A percentile compares a stretch with the other conserved stretches of the same genome.
Conservation (phyloP, 148 eudicot genomes). For the Rhododendron kiyosumense region DNA sequence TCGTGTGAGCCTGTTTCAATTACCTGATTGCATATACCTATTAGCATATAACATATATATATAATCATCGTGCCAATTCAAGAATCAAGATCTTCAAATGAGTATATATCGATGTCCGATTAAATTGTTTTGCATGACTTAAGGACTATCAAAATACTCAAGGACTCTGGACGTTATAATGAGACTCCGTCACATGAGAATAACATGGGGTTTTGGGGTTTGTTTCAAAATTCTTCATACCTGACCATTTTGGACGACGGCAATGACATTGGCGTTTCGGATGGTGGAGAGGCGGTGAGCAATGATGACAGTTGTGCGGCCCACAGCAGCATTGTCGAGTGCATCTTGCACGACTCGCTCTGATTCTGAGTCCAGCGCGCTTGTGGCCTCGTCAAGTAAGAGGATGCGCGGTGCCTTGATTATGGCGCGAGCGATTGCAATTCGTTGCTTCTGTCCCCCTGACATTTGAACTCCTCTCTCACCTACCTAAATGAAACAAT, state of each 20-base stretch:
- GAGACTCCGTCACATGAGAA: not conserved
- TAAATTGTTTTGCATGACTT: too few relatives aligned
- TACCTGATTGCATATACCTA: not conserved
- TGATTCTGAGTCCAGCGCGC: not conserved
- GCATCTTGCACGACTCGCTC: not conserved
- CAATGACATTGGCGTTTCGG: not conserved
- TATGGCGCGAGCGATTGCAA: not conserved
- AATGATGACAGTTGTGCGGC: not conserved
- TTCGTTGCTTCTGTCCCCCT: not conserved
- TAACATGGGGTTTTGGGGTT: not conserved
- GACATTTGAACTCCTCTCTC: constrained; percentile 4
- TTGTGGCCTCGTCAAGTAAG: not conserved
- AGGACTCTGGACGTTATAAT: not conserved
- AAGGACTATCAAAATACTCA: too few relatives aligned
- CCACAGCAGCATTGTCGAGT: not conserved
- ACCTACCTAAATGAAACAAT: not conserved
- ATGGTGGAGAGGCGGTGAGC: not conserved
- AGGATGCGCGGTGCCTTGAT: not conserved
- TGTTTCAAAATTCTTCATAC: not conserved
- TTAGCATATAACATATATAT: not conserved
- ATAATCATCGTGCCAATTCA: not conserved
- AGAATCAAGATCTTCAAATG: not conserved
- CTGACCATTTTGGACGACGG: not conserved
- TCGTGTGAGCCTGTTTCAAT: not conserved
- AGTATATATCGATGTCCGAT: too few relatives aligned